phyloP scores from a whole-genome alignment of 805 yeast genomes.

The Candida sakaeoensis region DNA sequence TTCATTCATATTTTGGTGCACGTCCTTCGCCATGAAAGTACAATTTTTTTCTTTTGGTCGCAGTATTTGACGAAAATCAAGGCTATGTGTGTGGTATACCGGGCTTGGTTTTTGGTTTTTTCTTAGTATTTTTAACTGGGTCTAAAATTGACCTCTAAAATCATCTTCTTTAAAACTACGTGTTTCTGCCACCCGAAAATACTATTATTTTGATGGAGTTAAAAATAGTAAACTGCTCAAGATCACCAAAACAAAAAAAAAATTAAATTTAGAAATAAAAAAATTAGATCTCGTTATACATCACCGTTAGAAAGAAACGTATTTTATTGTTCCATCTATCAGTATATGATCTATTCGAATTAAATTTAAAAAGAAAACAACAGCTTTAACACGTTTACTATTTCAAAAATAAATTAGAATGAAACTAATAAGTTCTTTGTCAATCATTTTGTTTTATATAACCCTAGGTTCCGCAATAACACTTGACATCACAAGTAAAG shows the following conservation, averaged over 20 bases:
- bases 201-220: no score
- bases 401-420: not conserved
- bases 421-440: conserved; percentile 1
- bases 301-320: no score
- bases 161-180: no score
- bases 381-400: not conserved
- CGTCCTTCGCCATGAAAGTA: not conserved
- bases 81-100: no score
- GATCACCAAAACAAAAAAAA: not conserved
- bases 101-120: no score
- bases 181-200: no score
- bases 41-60: not conserved
- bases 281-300: not conserved
- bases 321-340: not conserved
- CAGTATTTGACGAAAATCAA: not conserved
- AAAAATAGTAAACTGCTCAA: not conserved
- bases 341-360: not conserved
- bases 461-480: conserved; percentile 18
- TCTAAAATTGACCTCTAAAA: no score
- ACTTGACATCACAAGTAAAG: conserved; percentile 35
- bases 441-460: not conserved
- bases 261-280: no score
- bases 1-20: not conserved
- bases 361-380: no score
- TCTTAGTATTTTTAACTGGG: no score